Evolutionary conservation across 2,329 filamentous ascomycete genomes (phyloP).

Genomic region (Diaporthe velutina): DNA sequence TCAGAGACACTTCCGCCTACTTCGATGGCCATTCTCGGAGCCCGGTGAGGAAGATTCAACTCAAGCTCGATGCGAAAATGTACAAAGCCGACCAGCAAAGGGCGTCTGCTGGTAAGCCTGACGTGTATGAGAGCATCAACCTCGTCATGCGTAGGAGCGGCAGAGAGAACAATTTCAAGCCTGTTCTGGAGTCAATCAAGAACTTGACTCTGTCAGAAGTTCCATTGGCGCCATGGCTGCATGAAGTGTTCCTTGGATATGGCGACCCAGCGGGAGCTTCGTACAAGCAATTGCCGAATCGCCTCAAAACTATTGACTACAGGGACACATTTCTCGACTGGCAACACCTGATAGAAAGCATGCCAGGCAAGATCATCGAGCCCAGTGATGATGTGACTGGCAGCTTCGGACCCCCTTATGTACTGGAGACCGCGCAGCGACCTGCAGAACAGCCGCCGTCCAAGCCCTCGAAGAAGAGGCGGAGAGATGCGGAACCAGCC

Average conservation of each 20-base stretch:
- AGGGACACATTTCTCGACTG: constrained; percentile 96
- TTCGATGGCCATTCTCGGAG: constrained; percentile 74
- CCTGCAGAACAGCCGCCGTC: constrained; percentile 61
- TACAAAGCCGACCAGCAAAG: constrained; percentile 83
- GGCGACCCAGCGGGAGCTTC: constrained; percentile 91
- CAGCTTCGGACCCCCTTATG: constrained; percentile 89
- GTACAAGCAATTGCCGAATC: constrained; percentile 85
- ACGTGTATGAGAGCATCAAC: constrained; percentile 89
- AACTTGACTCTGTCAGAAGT: constrained; percentile 87
- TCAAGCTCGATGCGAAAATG: constrained; percentile 83
- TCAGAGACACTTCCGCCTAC: constrained; percentile 74
- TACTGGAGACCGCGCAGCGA: constrained; percentile 77
- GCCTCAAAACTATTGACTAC: constrained; percentile 85
- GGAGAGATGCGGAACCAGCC: constrained; percentile 79
- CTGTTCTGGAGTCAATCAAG: constrained; percentile 91
- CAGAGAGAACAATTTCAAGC: constrained; percentile 97
- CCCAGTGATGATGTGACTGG: constrained; percentile 77
- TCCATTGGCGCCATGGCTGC: constrained; percentile 89
- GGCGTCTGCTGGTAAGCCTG: constrained; percentile 74
- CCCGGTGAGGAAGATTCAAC: constrained; percentile 76
- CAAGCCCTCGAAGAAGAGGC: constrained; percentile 86
- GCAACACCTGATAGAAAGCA: constrained; percentile 91
- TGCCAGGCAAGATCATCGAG: constrained; percentile 89
- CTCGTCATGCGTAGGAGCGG: constrained; percentile 85
- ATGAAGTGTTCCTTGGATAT: constrained; percentile 97